phyloP scores from a whole-genome alignment of 768 basidiomycete genomes.

The Lactarius akahatsu region DNA sequence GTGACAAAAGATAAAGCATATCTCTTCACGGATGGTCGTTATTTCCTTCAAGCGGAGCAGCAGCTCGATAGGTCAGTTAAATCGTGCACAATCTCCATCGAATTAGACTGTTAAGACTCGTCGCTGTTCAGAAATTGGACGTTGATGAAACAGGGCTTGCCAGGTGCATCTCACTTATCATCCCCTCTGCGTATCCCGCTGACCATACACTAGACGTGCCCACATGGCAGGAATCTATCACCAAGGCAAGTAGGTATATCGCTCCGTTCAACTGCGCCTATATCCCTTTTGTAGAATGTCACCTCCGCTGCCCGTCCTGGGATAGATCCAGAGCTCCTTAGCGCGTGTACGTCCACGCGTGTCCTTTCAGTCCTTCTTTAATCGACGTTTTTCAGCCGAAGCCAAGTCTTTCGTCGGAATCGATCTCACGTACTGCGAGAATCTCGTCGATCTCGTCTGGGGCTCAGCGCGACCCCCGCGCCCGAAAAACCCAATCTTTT shows the following conservation, averaged over 20 bases:
- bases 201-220: slow-evolving; percentile 62
- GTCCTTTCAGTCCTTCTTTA: neutral
- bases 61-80: slow-evolving; percentile 75
- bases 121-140: slow-evolving; percentile 72
- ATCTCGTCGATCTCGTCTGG: slow-evolving; percentile 85
- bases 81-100: neutral
- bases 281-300: slow-evolving; percentile 48
- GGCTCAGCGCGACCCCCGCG: slow-evolving; percentile 59
- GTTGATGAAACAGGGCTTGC: slow-evolving; percentile 88
- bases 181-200: slow-evolving; percentile 11
- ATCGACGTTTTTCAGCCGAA: slow-evolving; percentile 47
- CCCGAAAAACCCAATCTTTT: slow-evolving; percentile 64
- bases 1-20: slow-evolving; percentile 69
- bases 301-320: slow-evolving; percentile 65
- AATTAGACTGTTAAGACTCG: neutral
- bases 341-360: slow-evolving; percentile 48
- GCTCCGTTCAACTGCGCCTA: neutral
- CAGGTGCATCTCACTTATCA: slow-evolving; percentile 48
- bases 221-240: slow-evolving; percentile 85
- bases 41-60: slow-evolving; percentile 88
- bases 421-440: slow-evolving; percentile 65
- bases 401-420: slow-evolving; percentile 57
- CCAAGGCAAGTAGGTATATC: slow-evolving; percentile 48
- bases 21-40: slow-evolving; percentile 94
- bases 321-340: slow-evolving; percentile 76